These are phyloP conservation scores for Teunomyces lycoperdinae DNA, from an alignment of 805 yeast species.

Conservation along the genomic window DNA sequence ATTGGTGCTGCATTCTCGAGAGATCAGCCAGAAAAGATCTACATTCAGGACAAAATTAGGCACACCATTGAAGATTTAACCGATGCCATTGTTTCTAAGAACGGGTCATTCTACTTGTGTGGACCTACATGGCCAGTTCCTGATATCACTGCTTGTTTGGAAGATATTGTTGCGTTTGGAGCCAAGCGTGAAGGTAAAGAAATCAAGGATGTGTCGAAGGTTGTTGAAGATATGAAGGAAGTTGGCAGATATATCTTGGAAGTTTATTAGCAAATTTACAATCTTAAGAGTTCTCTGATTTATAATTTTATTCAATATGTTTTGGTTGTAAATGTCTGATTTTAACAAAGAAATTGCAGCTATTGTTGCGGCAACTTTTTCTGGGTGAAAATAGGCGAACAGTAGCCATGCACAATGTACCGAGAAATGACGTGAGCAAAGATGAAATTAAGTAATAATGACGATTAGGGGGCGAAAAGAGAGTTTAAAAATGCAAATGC, in stretches of 20 bases:
- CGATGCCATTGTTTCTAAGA: constrained; percentile 70
- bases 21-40: constrained; percentile 92
- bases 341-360: too few species aligned
- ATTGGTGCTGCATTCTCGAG: constrained; percentile 98
- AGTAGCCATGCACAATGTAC: too few species aligned
- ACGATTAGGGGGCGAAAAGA: background rate
- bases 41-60: constrained; percentile 90
- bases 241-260: constrained; percentile 88
- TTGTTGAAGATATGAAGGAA: constrained; percentile 91
- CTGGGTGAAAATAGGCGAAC: too few species aligned
- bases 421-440: too few species aligned
- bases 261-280: constrained; percentile 58
- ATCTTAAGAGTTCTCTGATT: background rate
- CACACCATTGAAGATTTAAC: constrained; percentile 70
- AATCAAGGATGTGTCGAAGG: constrained; percentile 68
- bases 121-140: constrained; percentile 99
- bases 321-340: too few species aligned
- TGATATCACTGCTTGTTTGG: constrained; percentile 85
- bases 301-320: too few species aligned
- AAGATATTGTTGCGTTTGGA: constrained; percentile 72
- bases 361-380: too few species aligned
- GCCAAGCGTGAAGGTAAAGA: constrained; percentile 62
- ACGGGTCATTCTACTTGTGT: constrained; percentile 92
- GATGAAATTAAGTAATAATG: too few species aligned
- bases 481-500: background rate